Base-by-base conservation (phyloP, 116 monocot species). In the Cymodocea nodosa region DNA sequence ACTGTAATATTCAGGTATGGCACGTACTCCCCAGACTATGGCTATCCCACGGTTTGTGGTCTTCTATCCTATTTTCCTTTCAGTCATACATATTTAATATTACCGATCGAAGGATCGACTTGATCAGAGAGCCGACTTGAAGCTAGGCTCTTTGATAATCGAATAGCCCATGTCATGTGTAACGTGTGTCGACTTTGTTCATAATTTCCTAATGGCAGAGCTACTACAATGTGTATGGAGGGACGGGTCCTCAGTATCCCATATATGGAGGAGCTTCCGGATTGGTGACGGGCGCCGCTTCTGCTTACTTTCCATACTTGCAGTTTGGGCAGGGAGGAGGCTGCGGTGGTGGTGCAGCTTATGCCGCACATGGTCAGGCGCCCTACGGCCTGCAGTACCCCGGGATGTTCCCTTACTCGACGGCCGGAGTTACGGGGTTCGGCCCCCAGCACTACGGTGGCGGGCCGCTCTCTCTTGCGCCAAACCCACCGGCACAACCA, bases 201-300 rank as follows among this genome's bases (percentile, higher is more conserved):
- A n/a, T n/a, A n/a, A n/a, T n/a, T n/a, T n/a, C n/a, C n/a, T 50
- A 24, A 44, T 63, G 15, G 57, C 87, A 92, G 92, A 84, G 60
- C 70, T 92, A 84, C 71, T 88, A 81, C 74, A 88, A 85, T 79
- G 64, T 85, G 15, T 83, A 83, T 69, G 89, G 84, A 15, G 85
- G 75, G 15, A 73, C 75, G 52, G 70, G 83, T 25, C 63, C 70
- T 40, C 87, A 80, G 51, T 87, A 84, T 73, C 82, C 80, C 36
- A 34, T 80, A 1, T 87, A 80, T 71, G 82, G 84, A 64, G 84
- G 79, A 15, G 69, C 77, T 55, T 50, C 66, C 23, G 84, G 84
- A 4, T 4, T 77, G 55, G 62, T 75, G 23, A 61, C 71, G 6
- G 80, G 77, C 15, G 56, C 80, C 54, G 72, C 59, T 19, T 48